Evolutionary conservation across 1,284 basidiomycete genomes (phyloP).

Genomic region (Cutaneotrichosporon daszewskae): DNA sequence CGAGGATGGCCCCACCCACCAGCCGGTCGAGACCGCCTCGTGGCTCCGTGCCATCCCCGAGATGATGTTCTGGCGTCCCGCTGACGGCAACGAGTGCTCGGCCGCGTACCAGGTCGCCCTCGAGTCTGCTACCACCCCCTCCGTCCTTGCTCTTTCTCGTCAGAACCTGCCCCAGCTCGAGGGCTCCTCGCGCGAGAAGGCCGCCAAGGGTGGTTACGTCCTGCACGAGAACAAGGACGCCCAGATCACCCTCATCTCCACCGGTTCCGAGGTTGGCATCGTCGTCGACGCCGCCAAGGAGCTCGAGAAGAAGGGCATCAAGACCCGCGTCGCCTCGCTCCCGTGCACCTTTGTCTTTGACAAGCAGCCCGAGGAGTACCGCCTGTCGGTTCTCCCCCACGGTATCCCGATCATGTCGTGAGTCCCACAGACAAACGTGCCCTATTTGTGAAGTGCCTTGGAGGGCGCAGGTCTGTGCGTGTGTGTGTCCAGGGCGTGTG

Average conservation of each 20-base stretch:
- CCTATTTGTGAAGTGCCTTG: too few species aligned
- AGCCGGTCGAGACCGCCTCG: slow-evolving; percentile 68
- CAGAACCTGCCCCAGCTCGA: slow-evolving; percentile 76
- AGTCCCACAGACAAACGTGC: too few species aligned
- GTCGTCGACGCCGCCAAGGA: slow-evolving; percentile 75
- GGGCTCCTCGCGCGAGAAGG: slow-evolving; percentile 77
- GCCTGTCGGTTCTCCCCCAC: slow-evolving; percentile 73
- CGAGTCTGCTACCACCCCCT: slow-evolving; percentile 68
- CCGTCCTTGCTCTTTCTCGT: slow-evolving; percentile 49
- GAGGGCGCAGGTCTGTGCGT: too few species aligned
- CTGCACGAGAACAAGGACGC: slow-evolving; percentile 65
- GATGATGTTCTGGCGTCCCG: slow-evolving; percentile 83
- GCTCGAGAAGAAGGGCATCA: slow-evolving; percentile 69
- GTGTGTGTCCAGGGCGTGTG: too few species aligned
- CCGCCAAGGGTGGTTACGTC: slow-evolving; percentile 81
- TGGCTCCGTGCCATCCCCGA: slow-evolving; percentile 87
- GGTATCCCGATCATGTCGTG: slow-evolving; percentile 83
- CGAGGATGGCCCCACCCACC: slow-evolving; percentile 95
- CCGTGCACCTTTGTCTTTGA: slow-evolving; percentile 87
- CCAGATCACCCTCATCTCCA: slow-evolving; percentile 80
- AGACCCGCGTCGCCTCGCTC: slow-evolving; percentile 76
- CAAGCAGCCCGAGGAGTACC: slow-evolving; percentile 73
- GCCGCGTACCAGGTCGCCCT: slow-evolving; percentile 80
- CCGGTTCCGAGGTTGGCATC: slow-evolving; percentile 73
- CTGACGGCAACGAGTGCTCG: slow-evolving; percentile 89